phyloP scores from a whole-genome alignment of 2,329 filamentous ascomycete genomes.

The Corinectria fuckeliana region DNA sequence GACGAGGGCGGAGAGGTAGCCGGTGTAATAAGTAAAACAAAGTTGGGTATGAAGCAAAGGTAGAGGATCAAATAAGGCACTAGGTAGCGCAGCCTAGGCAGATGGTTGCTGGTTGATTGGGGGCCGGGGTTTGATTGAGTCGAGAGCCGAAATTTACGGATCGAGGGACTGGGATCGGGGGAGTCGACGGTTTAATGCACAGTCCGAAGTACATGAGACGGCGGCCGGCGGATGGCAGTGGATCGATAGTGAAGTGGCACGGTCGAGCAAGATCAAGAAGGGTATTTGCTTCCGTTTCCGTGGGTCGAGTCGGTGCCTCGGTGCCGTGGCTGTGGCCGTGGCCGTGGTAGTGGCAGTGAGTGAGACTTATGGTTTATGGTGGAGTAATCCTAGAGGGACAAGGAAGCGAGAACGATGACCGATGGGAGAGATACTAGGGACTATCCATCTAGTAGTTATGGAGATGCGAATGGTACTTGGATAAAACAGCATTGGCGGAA shows the following conservation, averaged over 20 bases:
- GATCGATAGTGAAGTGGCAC: slow-evolving; percentile 13
- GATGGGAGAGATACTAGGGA: no score
- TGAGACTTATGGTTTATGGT: slow-evolving; percentile 15
- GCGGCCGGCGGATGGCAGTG: slow-evolving; percentile 11
- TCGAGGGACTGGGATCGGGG: slow-evolving; percentile 2
- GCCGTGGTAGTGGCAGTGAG: slow-evolving; percentile 20
- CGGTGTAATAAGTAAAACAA: not conserved
- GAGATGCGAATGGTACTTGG: no score
- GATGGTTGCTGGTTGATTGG: not conserved
- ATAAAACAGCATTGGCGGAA: not conserved
- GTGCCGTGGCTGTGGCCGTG: slow-evolving; percentile 12
- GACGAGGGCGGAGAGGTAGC: not conserved
- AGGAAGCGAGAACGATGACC: no score
- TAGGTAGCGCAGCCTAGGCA: no score
- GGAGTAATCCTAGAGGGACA: no score
- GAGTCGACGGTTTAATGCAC: slow-evolving; percentile 19
- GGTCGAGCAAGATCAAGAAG: not conserved
- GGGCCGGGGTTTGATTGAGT: slow-evolving; percentile 18
- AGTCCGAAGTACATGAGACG: slow-evolving; percentile 19
- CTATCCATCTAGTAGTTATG: no score
- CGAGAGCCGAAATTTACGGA: slow-evolving; percentile 13
- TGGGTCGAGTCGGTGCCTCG: slow-evolving; percentile 21
- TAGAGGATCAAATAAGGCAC: not conserved
- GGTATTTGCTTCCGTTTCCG: slow-evolving; percentile 4
- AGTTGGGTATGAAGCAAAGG: not conserved